Evolutionary conservation across 2,329 filamentous ascomycete species (phyloP), one percentile per base, ranked within the genome.

Genomic region (Fusarium albosuccineum): DNA sequence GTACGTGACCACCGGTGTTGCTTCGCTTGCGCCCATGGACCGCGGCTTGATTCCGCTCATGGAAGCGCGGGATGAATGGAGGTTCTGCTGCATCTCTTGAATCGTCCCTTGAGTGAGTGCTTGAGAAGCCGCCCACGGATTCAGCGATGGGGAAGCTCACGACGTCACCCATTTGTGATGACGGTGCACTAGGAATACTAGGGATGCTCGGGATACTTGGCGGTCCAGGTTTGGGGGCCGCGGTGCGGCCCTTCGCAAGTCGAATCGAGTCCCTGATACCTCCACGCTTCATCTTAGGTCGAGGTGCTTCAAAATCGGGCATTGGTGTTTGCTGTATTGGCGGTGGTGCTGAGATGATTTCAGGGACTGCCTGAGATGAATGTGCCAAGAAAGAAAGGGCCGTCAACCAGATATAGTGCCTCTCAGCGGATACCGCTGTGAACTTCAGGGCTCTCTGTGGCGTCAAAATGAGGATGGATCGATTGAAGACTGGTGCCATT

Each of bases 371-470:
- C 73, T 95, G 91, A 14, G 91, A 89, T 1, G 94, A 97, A 76
- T 97, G 94, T 11, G 95, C 94, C 33, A 99, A 85, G 86, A 98
- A 99, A 0, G 94, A 97, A 17, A 99, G 83, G 1, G 96, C 93
- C 17, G 93, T 97, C 60, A 99, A 83, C 96, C 96, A 99, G 49
- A 97, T 82, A 74, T 97, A 97, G 78, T 99, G 96, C 14, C 96
- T 89, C 69, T 98, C 96, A 34, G 90, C 83, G 22, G 89, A 91
- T 14, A 86, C 83, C 0, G 96, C 93, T 0, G 96, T 99, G 77
- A 99, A 98, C 76, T 99, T 99, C 59, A 99, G 85, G 1, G 96
- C 96, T 71, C 96, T 88, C 72, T 97, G 91, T 1, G 96, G 95
- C 5, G 96, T 99, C 50, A 99, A 80, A 68, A 99, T 97, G 48